Evolutionary conservation across 129 eudicot genomes (phyloP).

Genomic region (Centella asiatica): DNA sequence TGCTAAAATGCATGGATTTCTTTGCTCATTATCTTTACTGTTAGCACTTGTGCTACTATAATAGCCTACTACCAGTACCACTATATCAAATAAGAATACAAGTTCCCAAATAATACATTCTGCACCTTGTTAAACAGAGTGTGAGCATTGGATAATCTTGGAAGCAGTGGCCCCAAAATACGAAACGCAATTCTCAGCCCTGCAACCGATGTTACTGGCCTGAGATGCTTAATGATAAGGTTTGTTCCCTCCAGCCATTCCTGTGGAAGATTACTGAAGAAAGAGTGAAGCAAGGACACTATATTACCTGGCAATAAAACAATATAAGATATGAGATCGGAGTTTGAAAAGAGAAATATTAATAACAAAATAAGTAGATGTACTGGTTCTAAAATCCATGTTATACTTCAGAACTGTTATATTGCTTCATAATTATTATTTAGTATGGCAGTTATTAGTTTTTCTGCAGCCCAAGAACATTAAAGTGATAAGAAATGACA

Average conservation of each 20-base stretch:
- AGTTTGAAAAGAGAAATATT: neutral
- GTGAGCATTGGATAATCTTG: slow-evolving; percentile 87
- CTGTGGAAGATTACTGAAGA: slow-evolving; percentile 86
- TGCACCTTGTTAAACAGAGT: slow-evolving; percentile 75
- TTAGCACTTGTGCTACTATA: too few species aligned
- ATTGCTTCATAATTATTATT: neutral
- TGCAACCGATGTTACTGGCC: slow-evolving; percentile 82
- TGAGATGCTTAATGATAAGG: slow-evolving; percentile 75
- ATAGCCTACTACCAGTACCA: too few species aligned
- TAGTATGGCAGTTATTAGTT: neutral
- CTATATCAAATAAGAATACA: neutral
- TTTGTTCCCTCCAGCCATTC: slow-evolving; percentile 98
- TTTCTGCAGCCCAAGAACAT: neutral
- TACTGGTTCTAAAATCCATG: neutral
- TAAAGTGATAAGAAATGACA: neutral
- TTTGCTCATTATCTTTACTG: too few species aligned
- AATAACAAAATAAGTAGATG: neutral
- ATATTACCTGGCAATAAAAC: slow-evolving; percentile 53
- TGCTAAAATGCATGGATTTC: too few species aligned
- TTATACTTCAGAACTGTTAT: neutral
- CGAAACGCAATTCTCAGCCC: slow-evolving; percentile 86
- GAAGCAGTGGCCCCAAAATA: slow-evolving; percentile 85
- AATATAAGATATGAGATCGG: slow-evolving; percentile 10
- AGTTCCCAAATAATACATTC: neutral
- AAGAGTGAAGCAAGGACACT: slow-evolving; percentile 79